Percentiles rank a stretch among this genome's conserved stretches.
phyloP scores from a whole-genome alignment of 495 filamentous ascomycete genomes.

The Penicillium pancosmium region DNA sequence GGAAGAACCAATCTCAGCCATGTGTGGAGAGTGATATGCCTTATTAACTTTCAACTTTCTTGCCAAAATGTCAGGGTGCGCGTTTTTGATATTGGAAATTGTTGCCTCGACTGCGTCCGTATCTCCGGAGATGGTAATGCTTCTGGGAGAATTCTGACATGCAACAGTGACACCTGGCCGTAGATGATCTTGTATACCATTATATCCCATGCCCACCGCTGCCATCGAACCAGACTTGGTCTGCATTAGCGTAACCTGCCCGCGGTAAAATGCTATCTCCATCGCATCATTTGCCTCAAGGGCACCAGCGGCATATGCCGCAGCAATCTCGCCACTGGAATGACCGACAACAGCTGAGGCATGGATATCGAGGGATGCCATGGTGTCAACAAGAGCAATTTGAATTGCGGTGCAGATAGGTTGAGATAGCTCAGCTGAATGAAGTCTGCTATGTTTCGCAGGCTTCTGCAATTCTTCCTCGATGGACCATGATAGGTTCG shows the following conservation, averaged over 20 bases:
- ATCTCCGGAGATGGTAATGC: slow-evolving; percentile 35
- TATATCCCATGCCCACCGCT: slow-evolving; percentile 49
- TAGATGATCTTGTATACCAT: slow-evolving; percentile 1
- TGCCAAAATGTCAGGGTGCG: slow-evolving; percentile 19
- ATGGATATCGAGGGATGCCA: slow-evolving; percentile 41
- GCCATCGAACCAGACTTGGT: slow-evolving; percentile 29
- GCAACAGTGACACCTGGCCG: slow-evolving; percentile 13
- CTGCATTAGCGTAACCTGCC: slow-evolving; percentile 8
- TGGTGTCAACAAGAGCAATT: slow-evolving; percentile 49
- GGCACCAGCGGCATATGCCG: slow-evolving; percentile 60
- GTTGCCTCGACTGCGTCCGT: slow-evolving; percentile 40
- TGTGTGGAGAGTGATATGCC: slow-evolving; percentile 15
- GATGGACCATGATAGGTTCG: slow-evolving; percentile 1
- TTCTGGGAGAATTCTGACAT: slow-evolving; percentile 26
- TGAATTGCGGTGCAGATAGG: slow-evolving; percentile 53
- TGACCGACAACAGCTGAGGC: slow-evolving; percentile 59
- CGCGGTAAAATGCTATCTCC: slow-evolving; percentile 41
- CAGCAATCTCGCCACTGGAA: slow-evolving; percentile 65
- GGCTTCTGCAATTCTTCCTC: slow-evolving; percentile 17
- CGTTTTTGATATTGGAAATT: slow-evolving; percentile 31
- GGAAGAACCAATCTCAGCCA: not conserved
- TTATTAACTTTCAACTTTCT: slow-evolving; percentile 24
- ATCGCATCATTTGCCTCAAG: slow-evolving; percentile 44
- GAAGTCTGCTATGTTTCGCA: slow-evolving; percentile 4
- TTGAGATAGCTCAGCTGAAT: slow-evolving; percentile 38